Percentiles rank a stretch among this genome's conserved stretches.
Conservation (phyloP, 1,139 yeast species). For the Diutina neorugosa region DNA sequence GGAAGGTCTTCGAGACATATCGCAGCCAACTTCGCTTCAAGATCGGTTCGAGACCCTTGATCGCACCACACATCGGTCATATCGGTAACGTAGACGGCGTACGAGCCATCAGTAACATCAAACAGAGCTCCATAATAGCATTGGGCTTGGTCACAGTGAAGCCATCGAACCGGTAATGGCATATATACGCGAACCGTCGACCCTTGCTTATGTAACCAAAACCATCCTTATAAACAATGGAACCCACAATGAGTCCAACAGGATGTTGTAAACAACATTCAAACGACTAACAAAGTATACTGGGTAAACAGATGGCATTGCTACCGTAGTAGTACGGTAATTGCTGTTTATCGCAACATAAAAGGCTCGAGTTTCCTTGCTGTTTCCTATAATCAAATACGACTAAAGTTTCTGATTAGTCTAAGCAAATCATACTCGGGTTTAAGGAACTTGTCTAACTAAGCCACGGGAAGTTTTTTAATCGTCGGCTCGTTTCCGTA, state of each 20-base stretch:
- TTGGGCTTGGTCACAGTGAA: neutral
- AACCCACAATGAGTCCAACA: too few species aligned
- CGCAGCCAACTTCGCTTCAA: neutral
- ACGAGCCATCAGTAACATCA: conserved; percentile 7
- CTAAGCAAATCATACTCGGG: too few species aligned
- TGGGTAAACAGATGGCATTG: too few species aligned
- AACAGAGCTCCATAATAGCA: neutral
- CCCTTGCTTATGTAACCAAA: neutral
- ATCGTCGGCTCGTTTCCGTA: neutral
- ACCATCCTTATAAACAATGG: too few species aligned
- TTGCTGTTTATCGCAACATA: too few species aligned
- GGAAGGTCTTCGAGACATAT: conserved; percentile 11
- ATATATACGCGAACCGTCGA: neutral
- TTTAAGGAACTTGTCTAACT: too few species aligned
- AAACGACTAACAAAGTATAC: too few species aligned
- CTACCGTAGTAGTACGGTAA: too few species aligned
- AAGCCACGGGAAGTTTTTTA: neutral
- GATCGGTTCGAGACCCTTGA: neutral
- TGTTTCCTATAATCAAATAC: too few species aligned
- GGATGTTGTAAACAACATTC: too few species aligned
- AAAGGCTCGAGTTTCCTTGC: too few species aligned
- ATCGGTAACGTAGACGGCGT: conserved; percentile 18
- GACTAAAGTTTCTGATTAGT: too few species aligned
- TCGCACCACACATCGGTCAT: conserved; percentile 16
- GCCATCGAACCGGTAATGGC: neutral